Percentiles rank a stretch among this genome's conserved stretches.
Evolutionary conservation across 805 yeast genomes (phyloP).

Genomic region (Metschnikowia lunata): DNA sequence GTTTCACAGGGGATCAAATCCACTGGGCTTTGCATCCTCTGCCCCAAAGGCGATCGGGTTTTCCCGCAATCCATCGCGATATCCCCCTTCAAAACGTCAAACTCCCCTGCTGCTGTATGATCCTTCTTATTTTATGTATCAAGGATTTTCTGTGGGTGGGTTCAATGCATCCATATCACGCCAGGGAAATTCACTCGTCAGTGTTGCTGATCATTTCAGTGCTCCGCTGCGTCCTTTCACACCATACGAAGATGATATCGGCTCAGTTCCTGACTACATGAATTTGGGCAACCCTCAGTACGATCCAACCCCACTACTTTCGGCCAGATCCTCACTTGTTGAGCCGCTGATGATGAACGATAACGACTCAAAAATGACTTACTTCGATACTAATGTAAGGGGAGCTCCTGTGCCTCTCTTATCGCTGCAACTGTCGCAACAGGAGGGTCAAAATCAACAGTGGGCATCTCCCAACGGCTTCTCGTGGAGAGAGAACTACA

Average conservation of each 20-base stretch:
- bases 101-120: constrained; percentile 19
- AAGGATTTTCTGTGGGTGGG: constrained; percentile 8
- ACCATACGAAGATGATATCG: constrained; percentile 14
- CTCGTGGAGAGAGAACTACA: constrained; percentile 6
- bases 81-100: constrained; percentile 9
- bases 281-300: constrained; percentile 1
- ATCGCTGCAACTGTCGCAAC: constrained; percentile 2
- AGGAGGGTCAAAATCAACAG: constrained; percentile 2
- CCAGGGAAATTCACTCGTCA: constrained; percentile 27
- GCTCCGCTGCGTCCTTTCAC: constrained; percentile 17
- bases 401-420: constrained; percentile 2
- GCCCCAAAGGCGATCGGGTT: constrained; percentile 9
- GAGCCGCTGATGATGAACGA: constrained; percentile 3
- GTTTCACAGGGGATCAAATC: constrained; percentile 1
- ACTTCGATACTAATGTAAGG: constrained; percentile 4
- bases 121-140: constrained; percentile 11
- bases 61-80: constrained; percentile 8
- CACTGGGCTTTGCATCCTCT: constrained; percentile 8
- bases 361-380: constrained; percentile 2
- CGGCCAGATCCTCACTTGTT: constrained; percentile 3
- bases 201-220: constrained; percentile 27
- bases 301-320: constrained; percentile 1
- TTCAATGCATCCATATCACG: constrained; percentile 14
- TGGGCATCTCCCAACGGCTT: background rate
- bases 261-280: constrained; percentile 10